These are phyloP conservation scores for Coemansia sp. DNA, from an alignment of 192 early-diverging fungal species.

Conservation along the genomic window DNA sequence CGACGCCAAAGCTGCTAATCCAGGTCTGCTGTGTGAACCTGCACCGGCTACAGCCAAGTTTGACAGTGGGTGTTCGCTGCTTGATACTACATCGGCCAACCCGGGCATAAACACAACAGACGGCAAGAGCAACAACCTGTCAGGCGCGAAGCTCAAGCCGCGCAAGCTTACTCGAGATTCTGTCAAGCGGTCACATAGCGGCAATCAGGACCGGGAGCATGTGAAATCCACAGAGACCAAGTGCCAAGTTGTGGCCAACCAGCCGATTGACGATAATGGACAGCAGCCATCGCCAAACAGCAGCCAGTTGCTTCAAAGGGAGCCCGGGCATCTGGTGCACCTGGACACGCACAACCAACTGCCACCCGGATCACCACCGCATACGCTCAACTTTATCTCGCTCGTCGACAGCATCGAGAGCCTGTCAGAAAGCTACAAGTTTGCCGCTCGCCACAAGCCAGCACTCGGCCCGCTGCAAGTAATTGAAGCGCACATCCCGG, in stretches of 20 bases:
- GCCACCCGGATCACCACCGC: slow-evolving; percentile 2
- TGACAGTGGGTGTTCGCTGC: slow-evolving; percentile 3
- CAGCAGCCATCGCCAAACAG: background rate
- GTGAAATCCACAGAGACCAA: background rate
- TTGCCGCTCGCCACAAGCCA: slow-evolving; percentile 47
- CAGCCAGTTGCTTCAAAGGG: background rate
- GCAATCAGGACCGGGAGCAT: background rate
- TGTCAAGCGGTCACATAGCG: slow-evolving; percentile 1
- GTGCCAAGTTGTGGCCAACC: background rate
- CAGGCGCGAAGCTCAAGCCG: slow-evolving; percentile 24
- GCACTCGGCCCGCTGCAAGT: slow-evolving; percentile 35
- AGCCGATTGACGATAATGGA: background rate
- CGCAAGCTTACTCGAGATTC: slow-evolving; percentile 41
- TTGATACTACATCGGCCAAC: slow-evolving; percentile 48
- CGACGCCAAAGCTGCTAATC: background rate
- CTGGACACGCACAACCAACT: background rate
- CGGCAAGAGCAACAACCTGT: background rate
- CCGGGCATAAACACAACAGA: slow-evolving; percentile 16
- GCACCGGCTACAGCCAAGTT: background rate
- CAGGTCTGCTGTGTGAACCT: background rate
- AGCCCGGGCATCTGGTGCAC: background rate
- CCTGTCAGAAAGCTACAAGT: slow-evolving; percentile 48
- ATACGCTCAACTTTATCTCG: slow-evolving; percentile 9
- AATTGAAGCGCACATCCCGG: slow-evolving; percentile 34
- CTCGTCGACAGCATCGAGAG: slow-evolving; percentile 42